These are phyloP conservation scores for Trametes hirsuta DNA, from an alignment of 1,284 basidiomycete species.

Conservation along the genomic window DNA sequence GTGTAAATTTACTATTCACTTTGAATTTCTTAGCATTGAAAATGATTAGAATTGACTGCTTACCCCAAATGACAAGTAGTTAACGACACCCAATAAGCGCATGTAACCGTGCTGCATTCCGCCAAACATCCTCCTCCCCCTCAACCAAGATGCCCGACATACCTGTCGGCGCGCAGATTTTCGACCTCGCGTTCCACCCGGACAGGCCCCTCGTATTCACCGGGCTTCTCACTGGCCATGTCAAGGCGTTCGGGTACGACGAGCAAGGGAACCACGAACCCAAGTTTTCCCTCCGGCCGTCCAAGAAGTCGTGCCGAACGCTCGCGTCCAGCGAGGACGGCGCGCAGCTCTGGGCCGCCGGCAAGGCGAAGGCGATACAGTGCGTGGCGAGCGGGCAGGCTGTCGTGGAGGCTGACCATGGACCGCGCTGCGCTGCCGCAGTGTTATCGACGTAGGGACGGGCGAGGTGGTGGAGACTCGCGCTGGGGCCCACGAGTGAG, in stretches of 20 bases:
- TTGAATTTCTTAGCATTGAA: too few relatives aligned
- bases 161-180: slow-evolving; percentile 76
- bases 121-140: neutral
- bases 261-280: slow-evolving; percentile 60
- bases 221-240: slow-evolving; percentile 80
- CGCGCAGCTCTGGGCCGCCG: slow-evolving; percentile 70
- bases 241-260: slow-evolving; percentile 81
- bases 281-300: slow-evolving; percentile 63
- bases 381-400: slow-evolving; percentile 44
- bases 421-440: slow-evolving; percentile 31
- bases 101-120: too few relatives aligned
- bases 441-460: slow-evolving; percentile 70
- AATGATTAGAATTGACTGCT: too few relatives aligned
- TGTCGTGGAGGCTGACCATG: neutral
- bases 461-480: slow-evolving; percentile 68
- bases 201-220: slow-evolving; percentile 69
- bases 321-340: slow-evolving; percentile 71
- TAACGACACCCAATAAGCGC: too few relatives aligned
- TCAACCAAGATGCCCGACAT: slow-evolving; percentile 66
- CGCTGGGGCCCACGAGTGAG: slow-evolving; percentile 80
- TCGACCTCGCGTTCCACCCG: slow-evolving; percentile 90
- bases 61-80: too few relatives aligned
- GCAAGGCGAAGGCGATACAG: slow-evolving; percentile 85
- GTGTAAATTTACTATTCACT: too few relatives aligned
- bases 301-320: slow-evolving; percentile 77